Base-by-base conservation (phyloP, 192 early-diverging fungal species). In the Backusella tuberculispora region DNA sequence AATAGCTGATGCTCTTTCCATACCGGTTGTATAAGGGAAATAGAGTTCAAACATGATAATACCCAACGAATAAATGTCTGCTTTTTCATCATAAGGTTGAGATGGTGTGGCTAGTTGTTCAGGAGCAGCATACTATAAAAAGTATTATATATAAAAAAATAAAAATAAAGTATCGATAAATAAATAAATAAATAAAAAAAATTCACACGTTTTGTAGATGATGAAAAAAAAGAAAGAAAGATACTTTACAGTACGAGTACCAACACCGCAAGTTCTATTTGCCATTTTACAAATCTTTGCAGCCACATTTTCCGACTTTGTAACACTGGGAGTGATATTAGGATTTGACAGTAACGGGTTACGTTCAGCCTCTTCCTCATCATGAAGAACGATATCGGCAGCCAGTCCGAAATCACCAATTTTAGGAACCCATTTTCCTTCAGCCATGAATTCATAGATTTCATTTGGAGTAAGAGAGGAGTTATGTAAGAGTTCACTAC, bases 401-500 rank as follows among this genome's bases (percentile, higher is more conserved):
- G 94, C 97, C 66, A 99, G 83, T 6, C 97, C 97, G 85, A 99
- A 99, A 78, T 99, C 97, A 10, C 97, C 97, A 78, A 99, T 94
- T 66, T 96, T 98, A 7, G 86, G 83, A 5, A 86, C 78, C 77
- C 84, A 77, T 7, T 71, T 70, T 40, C 88, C 91, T 40, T 84
- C 80, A n/a, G 79, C 76, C 19, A 79, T 79, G 41, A 64, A 77
- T 60, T 69, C 69, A 44, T 63, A 48, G 8, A 64, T 34, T 12
- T 56, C 63, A 24, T 66, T 24, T 6, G 66, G 40, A 0, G 80
- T 82, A n/a, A 77, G 47, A 19, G 26, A 44, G 6, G 80, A 79
- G 24, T 78, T 66, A 45, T 72, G 56, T n/a, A 48, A 72, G 21
- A 72, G 50, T 21, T 48, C 71, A 24, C 29, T 34, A 34, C 47